Evolutionary conservation across 371 early-diverging fungal genomes (phyloP).

Genomic region (Lichtheimia ramosa): DNA sequence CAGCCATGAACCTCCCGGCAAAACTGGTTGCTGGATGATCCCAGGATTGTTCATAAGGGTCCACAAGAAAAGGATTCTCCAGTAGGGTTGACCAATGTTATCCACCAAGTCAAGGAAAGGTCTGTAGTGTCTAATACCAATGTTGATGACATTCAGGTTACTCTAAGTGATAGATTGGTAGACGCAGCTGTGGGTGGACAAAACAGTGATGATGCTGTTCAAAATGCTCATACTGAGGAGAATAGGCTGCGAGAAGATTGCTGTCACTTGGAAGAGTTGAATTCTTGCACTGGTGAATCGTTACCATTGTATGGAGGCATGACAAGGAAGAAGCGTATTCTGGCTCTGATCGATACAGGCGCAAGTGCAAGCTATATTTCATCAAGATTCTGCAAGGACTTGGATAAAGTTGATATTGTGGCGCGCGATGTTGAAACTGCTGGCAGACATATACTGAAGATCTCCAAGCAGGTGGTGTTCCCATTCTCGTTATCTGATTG

Average conservation of each 20-base stretch:
- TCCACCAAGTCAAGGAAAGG: too few species aligned
- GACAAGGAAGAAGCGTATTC: neutral
- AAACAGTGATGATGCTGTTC: neutral
- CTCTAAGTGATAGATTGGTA: neutral
- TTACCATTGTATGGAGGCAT: neutral
- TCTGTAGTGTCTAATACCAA: too few species aligned
- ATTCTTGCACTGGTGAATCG: neutral
- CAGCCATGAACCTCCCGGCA: too few species aligned
- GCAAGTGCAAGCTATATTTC: neutral
- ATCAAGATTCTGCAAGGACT: neutral
- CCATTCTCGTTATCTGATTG: neutral
- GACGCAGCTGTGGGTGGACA: neutral
- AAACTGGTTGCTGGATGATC: too few species aligned
- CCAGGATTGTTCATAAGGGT: too few species aligned
- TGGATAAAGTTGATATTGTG: neutral
- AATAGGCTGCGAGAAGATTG: neutral
- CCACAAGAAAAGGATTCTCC: too few species aligned
- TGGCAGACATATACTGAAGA: neutral
- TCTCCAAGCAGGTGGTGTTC: neutral
- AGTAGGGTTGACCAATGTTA: too few species aligned
- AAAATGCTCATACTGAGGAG: neutral
- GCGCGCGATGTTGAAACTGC: conserved; percentile 5
- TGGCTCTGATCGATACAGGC: neutral
- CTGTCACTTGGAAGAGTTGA: neutral
- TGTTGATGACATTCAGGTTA: too few species aligned